These are phyloP conservation scores for Spergularia azorica DNA, from an alignment of 179 eudicot genomes.

Conservation along the genomic window DNA sequence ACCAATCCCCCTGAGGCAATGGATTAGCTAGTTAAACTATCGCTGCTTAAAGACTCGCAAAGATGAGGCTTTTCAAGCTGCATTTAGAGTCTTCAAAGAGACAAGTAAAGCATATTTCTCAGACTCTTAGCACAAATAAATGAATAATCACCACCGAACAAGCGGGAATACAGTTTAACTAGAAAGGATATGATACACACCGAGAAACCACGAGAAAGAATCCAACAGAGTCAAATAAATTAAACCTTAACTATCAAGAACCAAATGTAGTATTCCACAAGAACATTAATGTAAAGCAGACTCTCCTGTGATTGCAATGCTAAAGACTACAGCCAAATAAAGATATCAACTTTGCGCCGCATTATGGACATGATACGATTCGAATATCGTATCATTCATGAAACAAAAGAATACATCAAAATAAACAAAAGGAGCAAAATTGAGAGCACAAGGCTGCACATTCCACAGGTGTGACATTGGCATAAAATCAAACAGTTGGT, in stretches of 20 bases:
- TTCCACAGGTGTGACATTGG: neutral
- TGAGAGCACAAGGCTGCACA: neutral
- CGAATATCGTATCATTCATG: too few species aligned
- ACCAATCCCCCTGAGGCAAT: neutral
- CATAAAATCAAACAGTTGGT: constrained; percentile 33
- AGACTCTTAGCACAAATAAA: too few species aligned
- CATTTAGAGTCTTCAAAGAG: neutral
- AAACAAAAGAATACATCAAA: neutral
- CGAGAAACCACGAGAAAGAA: neutral
- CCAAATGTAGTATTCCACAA: neutral
- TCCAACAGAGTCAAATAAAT: neutral
- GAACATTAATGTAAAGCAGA: neutral
- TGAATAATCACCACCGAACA: too few species aligned
- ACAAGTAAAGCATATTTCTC: neutral
- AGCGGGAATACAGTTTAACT: neutral
- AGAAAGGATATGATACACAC: neutral
- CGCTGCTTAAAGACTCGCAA: neutral
- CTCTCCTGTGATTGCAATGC: neutral
- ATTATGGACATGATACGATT: too few species aligned
- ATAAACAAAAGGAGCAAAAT: neutral
- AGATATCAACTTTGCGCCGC: too few species aligned
- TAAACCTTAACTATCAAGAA: neutral
- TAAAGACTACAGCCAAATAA: too few species aligned
- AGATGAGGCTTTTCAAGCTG: neutral
- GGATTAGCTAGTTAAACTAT: neutral